Conservation (phyloP, 2,329 filamentous ascomycete species). For the Fusarium floridanum region DNA sequence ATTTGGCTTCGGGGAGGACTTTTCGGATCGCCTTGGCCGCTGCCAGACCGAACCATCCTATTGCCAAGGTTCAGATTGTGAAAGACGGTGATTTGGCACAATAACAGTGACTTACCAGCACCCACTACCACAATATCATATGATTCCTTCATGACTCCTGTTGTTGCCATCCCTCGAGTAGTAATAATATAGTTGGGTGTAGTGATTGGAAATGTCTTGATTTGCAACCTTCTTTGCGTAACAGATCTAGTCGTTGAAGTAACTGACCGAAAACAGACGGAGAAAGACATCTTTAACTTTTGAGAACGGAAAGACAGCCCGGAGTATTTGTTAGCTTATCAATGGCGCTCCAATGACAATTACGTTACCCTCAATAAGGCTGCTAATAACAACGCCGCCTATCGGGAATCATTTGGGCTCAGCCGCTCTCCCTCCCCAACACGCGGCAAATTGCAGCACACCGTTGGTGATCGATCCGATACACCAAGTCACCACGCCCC, state of each 20-base stretch:
- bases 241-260: neutral
- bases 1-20: constrained; percentile 59
- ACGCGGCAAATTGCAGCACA: neutral
- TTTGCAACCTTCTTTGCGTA: neutral
- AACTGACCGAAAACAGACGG: neutral
- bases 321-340: neutral
- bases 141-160: constrained; percentile 17
- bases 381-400: neutral
- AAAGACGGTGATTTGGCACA: neutral
- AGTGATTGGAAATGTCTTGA: neutral
- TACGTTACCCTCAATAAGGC: neutral
- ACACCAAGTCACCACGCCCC: neutral
- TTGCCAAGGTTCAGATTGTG: neutral
- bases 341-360: neutral
- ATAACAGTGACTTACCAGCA: constrained; percentile 25
- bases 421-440: neutral
- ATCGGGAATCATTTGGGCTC: neutral
- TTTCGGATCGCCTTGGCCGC: constrained; percentile 66
- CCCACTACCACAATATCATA: constrained; percentile 45
- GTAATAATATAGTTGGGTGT: neutral
- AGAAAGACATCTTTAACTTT: neutral
- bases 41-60: constrained; percentile 65
- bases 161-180: neutral
- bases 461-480: neutral
- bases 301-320: neutral